Evolutionary conservation across 768 basidiomycete species (phyloP).

Genomic region (Coprinopsis sp.): DNA sequence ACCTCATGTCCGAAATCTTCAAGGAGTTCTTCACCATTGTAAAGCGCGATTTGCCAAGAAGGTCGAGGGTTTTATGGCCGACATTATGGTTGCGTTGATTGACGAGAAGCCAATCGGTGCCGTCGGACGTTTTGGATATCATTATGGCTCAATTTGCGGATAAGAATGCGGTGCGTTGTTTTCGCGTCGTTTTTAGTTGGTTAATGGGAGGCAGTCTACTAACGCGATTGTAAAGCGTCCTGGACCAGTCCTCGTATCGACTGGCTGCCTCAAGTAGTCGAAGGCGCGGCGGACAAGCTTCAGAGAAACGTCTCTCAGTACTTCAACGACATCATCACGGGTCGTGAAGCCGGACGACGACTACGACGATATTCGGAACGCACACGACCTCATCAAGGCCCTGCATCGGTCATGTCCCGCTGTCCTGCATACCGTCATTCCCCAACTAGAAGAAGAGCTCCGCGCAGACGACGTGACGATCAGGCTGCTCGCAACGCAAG

Average conservation of each 20-base stretch:
- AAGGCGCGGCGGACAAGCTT: conserved; percentile 75
- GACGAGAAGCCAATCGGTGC: conserved; percentile 82
- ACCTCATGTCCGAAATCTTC: conserved; percentile 80
- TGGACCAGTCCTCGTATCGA: conserved; percentile 73
- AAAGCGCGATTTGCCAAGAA: conserved; percentile 66
- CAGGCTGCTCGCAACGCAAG: conserved; percentile 77
- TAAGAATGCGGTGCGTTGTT: conserved; percentile 60
- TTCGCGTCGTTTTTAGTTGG: too few relatives aligned
- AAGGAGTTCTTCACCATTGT: conserved; percentile 78
- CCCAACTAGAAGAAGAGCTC: conserved; percentile 88
- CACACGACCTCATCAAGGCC: conserved; percentile 83
- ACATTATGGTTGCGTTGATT: conserved; percentile 84
- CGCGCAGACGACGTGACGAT: conserved; percentile 68
- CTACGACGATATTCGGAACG: conserved; percentile 61
- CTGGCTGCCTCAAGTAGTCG: conserved; percentile 87
- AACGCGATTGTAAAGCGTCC: conserved; percentile 35
- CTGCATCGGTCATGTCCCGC: conserved; percentile 76
- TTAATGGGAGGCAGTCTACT: background rate
- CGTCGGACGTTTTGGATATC: conserved; percentile 71
- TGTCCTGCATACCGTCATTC: conserved; percentile 85
- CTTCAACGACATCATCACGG: conserved; percentile 85
- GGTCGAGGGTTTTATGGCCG: conserved; percentile 79
- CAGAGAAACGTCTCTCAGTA: conserved; percentile 88
- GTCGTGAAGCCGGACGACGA: conserved; percentile 59
- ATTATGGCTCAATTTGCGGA: conserved; percentile 85